Evolutionary conservation across 73 alveolate genomes (phyloP).

Genomic region (Blepharisma japonicum): DNA sequence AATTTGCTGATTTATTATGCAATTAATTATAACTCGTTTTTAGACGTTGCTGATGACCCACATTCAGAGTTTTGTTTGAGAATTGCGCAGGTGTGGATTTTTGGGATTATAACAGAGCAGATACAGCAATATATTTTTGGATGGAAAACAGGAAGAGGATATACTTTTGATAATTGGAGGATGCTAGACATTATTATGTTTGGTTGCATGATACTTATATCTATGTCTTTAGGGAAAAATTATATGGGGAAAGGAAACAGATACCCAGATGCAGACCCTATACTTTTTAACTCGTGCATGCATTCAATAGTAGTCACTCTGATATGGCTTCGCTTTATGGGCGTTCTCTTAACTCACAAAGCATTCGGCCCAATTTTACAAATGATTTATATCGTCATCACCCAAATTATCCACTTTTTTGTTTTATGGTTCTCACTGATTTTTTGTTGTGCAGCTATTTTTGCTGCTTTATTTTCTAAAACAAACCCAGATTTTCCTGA

Average conservation of each 20-base stretch:
- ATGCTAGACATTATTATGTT: conserved; percentile 10
- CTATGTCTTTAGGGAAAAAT: background rate
- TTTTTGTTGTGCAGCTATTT: conserved; percentile 7
- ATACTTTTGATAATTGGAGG: background rate
- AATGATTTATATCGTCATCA: conserved; percentile 15
- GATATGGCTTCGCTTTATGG: background rate
- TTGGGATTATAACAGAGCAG: background rate
- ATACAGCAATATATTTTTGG: background rate
- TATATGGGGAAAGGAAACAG: conserved; percentile 10
- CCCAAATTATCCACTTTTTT: background rate
- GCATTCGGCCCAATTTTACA: conserved; percentile 21
- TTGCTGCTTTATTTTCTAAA: conserved; percentile 23
- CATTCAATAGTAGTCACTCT: background rate
- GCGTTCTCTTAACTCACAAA: conserved; percentile 11
- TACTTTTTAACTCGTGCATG: background rate
- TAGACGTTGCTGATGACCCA: background rate
- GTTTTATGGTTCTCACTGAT: background rate
- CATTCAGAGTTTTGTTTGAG: background rate
- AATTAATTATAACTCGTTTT: background rate
- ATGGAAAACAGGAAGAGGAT: conserved; percentile 6
- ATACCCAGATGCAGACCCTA: background rate
- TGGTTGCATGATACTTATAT: background rate
- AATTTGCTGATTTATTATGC: background rate
- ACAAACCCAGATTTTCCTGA: background rate
- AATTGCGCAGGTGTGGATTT: conserved; percentile 9